phyloP scores from a whole-genome alignment of 768 basidiomycete species.

The Mycena rebaudengoi region DNA sequence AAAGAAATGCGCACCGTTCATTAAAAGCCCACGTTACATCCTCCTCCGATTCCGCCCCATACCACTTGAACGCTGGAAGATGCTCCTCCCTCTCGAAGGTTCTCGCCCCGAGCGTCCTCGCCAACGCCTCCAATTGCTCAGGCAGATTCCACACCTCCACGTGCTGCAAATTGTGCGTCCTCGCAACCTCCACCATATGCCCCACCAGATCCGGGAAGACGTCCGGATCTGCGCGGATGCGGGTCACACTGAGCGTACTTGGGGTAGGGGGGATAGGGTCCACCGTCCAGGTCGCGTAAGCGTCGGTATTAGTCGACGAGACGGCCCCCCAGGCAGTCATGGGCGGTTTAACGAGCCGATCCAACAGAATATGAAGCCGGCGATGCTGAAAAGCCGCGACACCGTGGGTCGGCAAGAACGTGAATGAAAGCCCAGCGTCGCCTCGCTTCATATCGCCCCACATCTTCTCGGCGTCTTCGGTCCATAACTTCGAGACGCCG shows the following conservation, averaged over 20 bases:
- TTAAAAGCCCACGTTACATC: constrained; percentile 57
- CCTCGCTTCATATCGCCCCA: constrained; percentile 36
- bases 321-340: constrained; percentile 44
- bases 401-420: constrained; percentile 55
- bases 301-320: constrained; percentile 6
- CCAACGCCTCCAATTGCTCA: constrained; percentile 36
- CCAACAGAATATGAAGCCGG: constrained; percentile 36
- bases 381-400: constrained; percentile 55
- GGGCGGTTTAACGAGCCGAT: constrained; percentile 23
- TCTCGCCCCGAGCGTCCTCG: constrained; percentile 38
- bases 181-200: constrained; percentile 45
- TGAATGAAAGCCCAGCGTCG: constrained; percentile 31
- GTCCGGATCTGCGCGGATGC: constrained; percentile 40
- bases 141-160: constrained; percentile 61
- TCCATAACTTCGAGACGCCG: constrained; percentile 48
- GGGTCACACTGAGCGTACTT: constrained; percentile 52
- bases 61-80: constrained; percentile 59
- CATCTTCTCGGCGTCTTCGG: constrained; percentile 47
- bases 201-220: constrained; percentile 46
- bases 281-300: constrained; percentile 56
- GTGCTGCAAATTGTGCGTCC: constrained; percentile 39
- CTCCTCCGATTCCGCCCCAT: constrained; percentile 45
- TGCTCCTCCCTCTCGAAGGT: constrained; percentile 46
- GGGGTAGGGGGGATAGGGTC: constrained; percentile 42
- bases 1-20: constrained; percentile 48